phyloP scores from a whole-genome alignment of 305 asterid genomes.

The Fraxinus sp. region DNA sequence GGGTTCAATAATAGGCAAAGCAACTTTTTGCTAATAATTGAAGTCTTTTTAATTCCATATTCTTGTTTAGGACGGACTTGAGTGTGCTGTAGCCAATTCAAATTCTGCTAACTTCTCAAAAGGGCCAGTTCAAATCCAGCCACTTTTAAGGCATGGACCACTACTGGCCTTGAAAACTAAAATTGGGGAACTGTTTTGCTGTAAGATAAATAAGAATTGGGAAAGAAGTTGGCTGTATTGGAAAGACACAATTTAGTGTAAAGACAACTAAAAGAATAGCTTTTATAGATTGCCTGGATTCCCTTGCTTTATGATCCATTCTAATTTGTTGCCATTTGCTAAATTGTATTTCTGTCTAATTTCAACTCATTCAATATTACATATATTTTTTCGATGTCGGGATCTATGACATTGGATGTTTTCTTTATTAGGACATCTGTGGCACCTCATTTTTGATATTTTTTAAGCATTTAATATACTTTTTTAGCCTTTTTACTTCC shows the following conservation, averaged over 20 bases:
- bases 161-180: not conserved
- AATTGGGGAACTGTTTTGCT: too few species aligned
- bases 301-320: not conserved
- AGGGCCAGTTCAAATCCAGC: not conserved
- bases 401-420: not conserved
- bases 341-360: not conserved
- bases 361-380: not conserved
- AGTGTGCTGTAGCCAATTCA: not conserved
- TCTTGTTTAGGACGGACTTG: not conserved
- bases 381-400: not conserved
- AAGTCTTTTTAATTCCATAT: not conserved
- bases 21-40: not conserved
- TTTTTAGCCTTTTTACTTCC: not conserved
- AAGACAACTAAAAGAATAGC: not conserved
- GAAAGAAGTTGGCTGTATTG: not conserved
- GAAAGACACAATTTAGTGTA: not conserved
- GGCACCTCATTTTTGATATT: not conserved
- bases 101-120: constrained; percentile 6
- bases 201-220: too few species aligned
- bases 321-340: not conserved
- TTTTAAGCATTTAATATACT: too few species aligned
- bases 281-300: constrained; percentile 1
- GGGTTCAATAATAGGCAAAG: too few species aligned
- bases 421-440: constrained; percentile 1
- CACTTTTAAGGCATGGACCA: constrained; percentile 2